Percentiles rank a stretch among this genome's conserved stretches.
Conservation (phyloP, 495 filamentous ascomycete species). For the Podospora didyma region DNA sequence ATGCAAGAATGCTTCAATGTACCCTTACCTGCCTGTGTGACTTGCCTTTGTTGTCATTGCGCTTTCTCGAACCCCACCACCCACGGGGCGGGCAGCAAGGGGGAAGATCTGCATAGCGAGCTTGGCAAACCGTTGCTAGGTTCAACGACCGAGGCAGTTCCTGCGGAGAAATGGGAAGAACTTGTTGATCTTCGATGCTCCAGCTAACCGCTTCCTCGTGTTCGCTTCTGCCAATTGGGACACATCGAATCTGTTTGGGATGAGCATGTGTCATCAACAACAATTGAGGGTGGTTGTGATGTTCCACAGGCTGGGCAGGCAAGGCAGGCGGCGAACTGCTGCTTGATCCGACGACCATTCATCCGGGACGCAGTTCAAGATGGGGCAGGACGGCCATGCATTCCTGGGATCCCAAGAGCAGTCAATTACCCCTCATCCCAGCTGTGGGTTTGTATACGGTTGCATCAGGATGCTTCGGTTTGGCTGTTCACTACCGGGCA, state of each 20-base stretch:
- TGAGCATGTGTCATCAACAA: no score
- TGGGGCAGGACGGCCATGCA: neutral
- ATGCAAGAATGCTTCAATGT: constrained; percentile 6
- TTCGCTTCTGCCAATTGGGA: no score
- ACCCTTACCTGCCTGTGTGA: neutral
- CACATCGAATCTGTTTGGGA: no score
- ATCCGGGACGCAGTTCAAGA: constrained; percentile 4
- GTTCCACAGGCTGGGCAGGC: neutral
- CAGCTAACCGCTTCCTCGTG: no score
- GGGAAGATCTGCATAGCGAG: neutral
- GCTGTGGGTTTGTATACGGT: constrained; percentile 2
- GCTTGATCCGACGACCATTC: constrained; percentile 1
- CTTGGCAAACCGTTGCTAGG: neutral
- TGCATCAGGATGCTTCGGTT: constrained; percentile 8
- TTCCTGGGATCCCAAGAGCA: neutral
- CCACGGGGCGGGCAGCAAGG: neutral
- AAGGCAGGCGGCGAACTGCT: neutral
- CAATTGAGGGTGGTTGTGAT: no score
- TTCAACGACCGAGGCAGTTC: neutral
- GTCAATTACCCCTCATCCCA: constrained; percentile 25
- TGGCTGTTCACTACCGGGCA: constrained; percentile 16
- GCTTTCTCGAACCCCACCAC: neutral
- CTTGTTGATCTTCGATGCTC: no score
- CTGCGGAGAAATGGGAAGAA: neutral
- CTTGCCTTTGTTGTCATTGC: neutral